phyloP scores from a whole-genome alignment of 148 eudicot species.

The Fagopyrum homotropicum region DNA sequence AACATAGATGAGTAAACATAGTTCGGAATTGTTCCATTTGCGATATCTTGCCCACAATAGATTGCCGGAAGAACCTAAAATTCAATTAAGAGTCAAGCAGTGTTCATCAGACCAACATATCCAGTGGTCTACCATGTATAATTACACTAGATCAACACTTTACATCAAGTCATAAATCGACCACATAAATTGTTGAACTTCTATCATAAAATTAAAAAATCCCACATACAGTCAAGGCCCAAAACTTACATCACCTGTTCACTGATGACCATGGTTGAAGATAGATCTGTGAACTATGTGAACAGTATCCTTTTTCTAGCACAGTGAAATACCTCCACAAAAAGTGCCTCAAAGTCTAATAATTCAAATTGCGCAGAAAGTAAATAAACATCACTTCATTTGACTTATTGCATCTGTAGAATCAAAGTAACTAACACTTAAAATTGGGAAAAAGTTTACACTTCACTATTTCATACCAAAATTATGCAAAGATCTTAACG shows the following conservation, averaged over 20 bases:
- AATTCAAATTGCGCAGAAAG: not conserved
- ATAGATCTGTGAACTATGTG: not conserved
- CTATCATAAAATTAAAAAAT: not conserved
- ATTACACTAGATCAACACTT: not conserved
- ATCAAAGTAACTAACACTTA: not conserved
- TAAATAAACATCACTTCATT: too few species aligned
- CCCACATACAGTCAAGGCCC: not conserved
- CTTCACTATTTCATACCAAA: not conserved
- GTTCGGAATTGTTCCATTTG: conserved; percentile 36
- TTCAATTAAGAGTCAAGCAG: conserved; percentile 16
- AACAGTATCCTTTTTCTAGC: not conserved
- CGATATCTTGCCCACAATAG: conserved; percentile 41
- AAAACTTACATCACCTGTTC: not conserved
- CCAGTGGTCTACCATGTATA: not conserved
- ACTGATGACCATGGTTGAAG: too few species aligned
- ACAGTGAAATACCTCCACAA: not conserved
- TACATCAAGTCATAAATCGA: not conserved
- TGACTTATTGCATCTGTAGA: not conserved
- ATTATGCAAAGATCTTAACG: not conserved
- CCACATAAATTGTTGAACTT: not conserved
- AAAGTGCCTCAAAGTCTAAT: not conserved
- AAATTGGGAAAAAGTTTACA: not conserved
- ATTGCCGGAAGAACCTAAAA: conserved; percentile 41
- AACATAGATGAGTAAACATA: conserved; percentile 52
- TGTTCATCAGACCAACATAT: conserved; percentile 1